Base-by-base conservation (phyloP, 1,284 basidiomycete genomes). In the Moesziomyces parantarcticus region DNA sequence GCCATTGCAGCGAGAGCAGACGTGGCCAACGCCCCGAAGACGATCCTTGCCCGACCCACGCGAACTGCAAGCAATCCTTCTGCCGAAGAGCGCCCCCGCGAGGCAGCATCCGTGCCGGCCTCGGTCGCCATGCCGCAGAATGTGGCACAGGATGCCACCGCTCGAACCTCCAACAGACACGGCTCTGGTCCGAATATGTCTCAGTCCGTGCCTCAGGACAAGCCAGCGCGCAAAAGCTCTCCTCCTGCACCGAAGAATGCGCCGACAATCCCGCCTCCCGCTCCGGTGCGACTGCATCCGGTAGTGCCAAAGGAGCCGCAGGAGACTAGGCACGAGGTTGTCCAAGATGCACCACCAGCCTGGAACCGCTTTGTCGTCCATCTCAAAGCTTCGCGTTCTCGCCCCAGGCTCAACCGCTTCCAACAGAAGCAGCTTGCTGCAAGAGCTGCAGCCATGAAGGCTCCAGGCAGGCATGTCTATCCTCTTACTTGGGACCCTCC, bases 401-500 rank as follows among this genome's bases (percentile, higher is more conserved):
- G 50, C 22, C 58, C 61, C 4, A 69, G 59, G 41, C 74, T 63
- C 43, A 66, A 63, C 43, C 61, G 59, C 13, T 62, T 39, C 45
- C 74, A 76, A 48, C 61, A 65, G 45, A 68, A 69, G 62, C 65
- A 68, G 39, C 50, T 63, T 23, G n/a, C 56, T 16, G 69, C 64
- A 21, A 58, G 65, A 8, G 47, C 61, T 11, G 69, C 65, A 3
- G 59, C 61, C 16, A 72, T 70, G 59, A 68, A 61, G n/a, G 57
- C 60, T 8, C 47, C 53, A 5, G 59, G 56, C 22, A 63, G 64
- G 36, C 34, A 61, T 2, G 70, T 80, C 32, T 69, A 76, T 25
- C 54, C 70, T 1, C 65, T 79, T 9, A 75, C 79, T 3, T 81
- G 79, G 79, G 76, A 77, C 5, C 78, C 79, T 20, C 76, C 79